Evolutionary conservation across 768 basidiomycete species (phyloP).

Genomic region (Nidula microcarpa): DNA sequence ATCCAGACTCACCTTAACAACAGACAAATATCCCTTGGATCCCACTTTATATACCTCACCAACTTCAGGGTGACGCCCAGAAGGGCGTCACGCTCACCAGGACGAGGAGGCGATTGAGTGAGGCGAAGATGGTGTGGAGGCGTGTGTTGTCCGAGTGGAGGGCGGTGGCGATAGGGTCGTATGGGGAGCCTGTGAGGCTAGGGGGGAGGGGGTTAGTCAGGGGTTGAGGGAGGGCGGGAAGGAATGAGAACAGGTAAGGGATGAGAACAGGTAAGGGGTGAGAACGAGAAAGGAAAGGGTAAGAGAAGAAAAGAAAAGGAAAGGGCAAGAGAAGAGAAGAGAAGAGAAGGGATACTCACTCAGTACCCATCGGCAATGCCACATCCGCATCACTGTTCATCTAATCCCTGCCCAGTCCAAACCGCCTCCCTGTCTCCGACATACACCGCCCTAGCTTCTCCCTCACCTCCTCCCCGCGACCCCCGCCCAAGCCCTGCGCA

Average conservation of each 20-base stretch:
- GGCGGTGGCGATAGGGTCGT: slow-evolving; percentile 65
- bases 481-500: slow-evolving; percentile 36
- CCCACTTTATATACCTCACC: slow-evolving; percentile 62
- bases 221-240: too few relatives aligned
- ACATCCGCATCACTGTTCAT: slow-evolving; percentile 77
- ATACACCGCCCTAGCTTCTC: slow-evolving; percentile 57
- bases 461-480: too few relatives aligned
- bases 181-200: slow-evolving; percentile 24
- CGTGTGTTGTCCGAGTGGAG: slow-evolving; percentile 46
- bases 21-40: slow-evolving; percentile 64
- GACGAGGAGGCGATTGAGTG: slow-evolving; percentile 44
- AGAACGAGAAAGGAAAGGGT: too few relatives aligned
- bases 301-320: slow-evolving; percentile 1
- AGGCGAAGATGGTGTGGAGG: slow-evolving; percentile 54
- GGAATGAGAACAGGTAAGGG: too few relatives aligned
- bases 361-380: slow-evolving; percentile 62
- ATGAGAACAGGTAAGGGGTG: too few relatives aligned
- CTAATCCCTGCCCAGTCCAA: slow-evolving; percentile 63
- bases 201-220: slow-evolving; percentile 1
- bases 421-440: slow-evolving; percentile 43
- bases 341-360: too few relatives aligned
- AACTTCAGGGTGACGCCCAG: slow-evolving; percentile 76
- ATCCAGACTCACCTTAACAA: slow-evolving; percentile 57
- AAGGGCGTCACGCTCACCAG: slow-evolving; percentile 64
- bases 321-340: slow-evolving; percentile 14